Evolutionary conservation across 768 basidiomycete genomes (phyloP), one percentile per base, ranked within the genome.

Genomic region (Agrocybe pediades): DNA sequence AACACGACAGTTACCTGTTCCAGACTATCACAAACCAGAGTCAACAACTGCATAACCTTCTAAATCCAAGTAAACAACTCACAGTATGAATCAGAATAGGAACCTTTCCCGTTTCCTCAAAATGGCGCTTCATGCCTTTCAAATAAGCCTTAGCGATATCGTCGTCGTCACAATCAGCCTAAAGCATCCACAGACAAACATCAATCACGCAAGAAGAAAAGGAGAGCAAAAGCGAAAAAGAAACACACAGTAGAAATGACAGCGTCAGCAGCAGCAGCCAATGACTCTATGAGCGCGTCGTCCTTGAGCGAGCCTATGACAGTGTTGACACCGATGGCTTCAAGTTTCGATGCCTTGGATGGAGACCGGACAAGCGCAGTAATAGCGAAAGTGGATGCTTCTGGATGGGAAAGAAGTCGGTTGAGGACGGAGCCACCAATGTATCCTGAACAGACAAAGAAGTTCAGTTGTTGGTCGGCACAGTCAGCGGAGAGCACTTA

Each of bases 11-110:
- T 11, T 36, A 36, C 33, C 33, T 36, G 33, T 36, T 4, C 65
- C 62, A 5, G 62, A 66, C 62, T 64, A 41, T 21, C 17, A 2
- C 19, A 3, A 7, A 15, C 42, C 30, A 15, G 4, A 30, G 21
- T 17, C 20, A 16, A 9, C 2, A 19, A 45, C 4, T n/a, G 23
- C 8, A 7, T 2, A 13, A 13, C 6, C 6, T 36, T 16, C 26
- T 11, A 9, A 20, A 15, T 11, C 19, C 15, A 19, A 15, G 13
- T 9, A 16, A 27, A n/a, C 5, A 8, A 67, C 84, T 59, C 57
- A 84, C 86, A 0, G 84, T 86, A 57, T 88, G 82, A 17, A 88
- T 85, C 9, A 83, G 71, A 55, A 75, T 71, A 4, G 85, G 76
- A 2, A 65, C 61, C 1, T 63, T 71, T 1, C 78, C 76, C 0